These are phyloP conservation scores for Fusarium sulawesiense DNA, from an alignment of 2,329 filamentous ascomycete species.

Conservation along the genomic window DNA sequence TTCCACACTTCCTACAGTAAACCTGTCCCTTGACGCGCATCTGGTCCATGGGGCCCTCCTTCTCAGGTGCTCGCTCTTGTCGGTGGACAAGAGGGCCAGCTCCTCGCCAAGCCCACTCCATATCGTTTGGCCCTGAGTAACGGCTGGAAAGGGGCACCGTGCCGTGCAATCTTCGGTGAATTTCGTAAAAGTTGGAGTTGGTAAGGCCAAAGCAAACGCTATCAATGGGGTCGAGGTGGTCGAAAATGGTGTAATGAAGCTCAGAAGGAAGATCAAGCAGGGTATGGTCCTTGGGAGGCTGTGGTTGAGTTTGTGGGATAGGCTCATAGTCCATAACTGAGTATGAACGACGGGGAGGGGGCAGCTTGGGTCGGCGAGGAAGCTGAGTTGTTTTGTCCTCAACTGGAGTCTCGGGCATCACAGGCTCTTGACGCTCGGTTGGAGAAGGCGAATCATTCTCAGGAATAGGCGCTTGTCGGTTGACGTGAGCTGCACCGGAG, in stretches of 20 bases:
- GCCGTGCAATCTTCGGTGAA: slow-evolving; percentile 68
- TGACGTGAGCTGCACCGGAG: slow-evolving; percentile 39
- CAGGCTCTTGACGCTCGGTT: slow-evolving; percentile 18
- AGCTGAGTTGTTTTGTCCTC: slow-evolving; percentile 43
- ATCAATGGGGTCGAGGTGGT: slow-evolving; percentile 73
- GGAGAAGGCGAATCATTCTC: slow-evolving; percentile 46
- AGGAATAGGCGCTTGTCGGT: slow-evolving; percentile 50
- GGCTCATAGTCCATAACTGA: slow-evolving; percentile 71
- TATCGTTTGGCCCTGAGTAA: slow-evolving; percentile 69
- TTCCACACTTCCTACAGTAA: slow-evolving; percentile 71
- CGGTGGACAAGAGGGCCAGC: slow-evolving; percentile 58
- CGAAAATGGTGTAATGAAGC: slow-evolving; percentile 70
- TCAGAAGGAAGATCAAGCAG: slow-evolving; percentile 67
- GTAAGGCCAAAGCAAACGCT: slow-evolving; percentile 71
- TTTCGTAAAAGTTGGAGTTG: slow-evolving; percentile 67
- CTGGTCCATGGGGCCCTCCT: slow-evolving; percentile 53
- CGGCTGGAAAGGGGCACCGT: slow-evolving; percentile 67
- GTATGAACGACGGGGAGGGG: slow-evolving; percentile 66
- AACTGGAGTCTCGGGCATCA: slow-evolving; percentile 24
- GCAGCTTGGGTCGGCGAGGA: slow-evolving; percentile 52
- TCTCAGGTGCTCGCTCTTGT: slow-evolving; percentile 30
- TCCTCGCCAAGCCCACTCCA: slow-evolving; percentile 72
- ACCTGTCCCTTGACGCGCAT: slow-evolving; percentile 68
- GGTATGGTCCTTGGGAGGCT: slow-evolving; percentile 58
- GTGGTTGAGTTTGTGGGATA: slow-evolving; percentile 57